Conservation (phyloP, 2,329 filamentous ascomycete genomes). For the Phoma sp. region DNA sequence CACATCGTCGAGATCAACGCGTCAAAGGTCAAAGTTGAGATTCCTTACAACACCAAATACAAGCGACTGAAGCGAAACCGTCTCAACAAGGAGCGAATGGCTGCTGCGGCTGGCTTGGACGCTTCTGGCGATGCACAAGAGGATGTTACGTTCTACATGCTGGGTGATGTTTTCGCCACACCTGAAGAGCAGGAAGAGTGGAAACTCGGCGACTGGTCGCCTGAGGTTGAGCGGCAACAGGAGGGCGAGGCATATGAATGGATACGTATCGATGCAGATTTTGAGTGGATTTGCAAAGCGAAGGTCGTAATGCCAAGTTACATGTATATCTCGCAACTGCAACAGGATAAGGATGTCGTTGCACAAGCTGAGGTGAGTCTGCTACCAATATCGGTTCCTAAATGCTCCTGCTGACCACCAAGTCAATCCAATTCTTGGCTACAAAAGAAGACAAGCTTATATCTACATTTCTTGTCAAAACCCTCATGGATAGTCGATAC, state of each 20-base stretch:
- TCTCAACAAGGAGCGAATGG: slow-evolving; percentile 77
- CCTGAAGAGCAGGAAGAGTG: slow-evolving; percentile 83
- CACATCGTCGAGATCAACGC: slow-evolving; percentile 97
- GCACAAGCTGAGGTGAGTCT: slow-evolving; percentile 65
- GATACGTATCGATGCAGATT: slow-evolving; percentile 97
- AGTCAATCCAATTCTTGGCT: slow-evolving; percentile 76
- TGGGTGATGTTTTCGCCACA: slow-evolving; percentile 87
- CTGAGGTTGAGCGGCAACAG: slow-evolving; percentile 88
- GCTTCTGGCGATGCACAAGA: slow-evolving; percentile 68
- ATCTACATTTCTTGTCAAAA: slow-evolving; percentile 87
- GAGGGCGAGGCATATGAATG: slow-evolving; percentile 97
- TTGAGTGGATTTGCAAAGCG: slow-evolving; percentile 94
- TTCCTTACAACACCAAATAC: slow-evolving; percentile 99
- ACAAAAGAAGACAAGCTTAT: slow-evolving; percentile 73
- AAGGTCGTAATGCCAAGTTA: slow-evolving; percentile 82
- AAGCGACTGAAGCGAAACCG: slow-evolving; percentile 92
- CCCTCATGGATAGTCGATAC: slow-evolving; percentile 88
- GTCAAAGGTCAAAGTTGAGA: slow-evolving; percentile 82
- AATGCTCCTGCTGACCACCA: slow-evolving; percentile 6
- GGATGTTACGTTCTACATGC: slow-evolving; percentile 84
- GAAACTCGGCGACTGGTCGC: slow-evolving; percentile 86
- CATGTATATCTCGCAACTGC: slow-evolving; percentile 97
- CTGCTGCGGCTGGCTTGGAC: slow-evolving; percentile 68
- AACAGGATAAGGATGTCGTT: slow-evolving; percentile 95
- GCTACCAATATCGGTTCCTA: slow-evolving; percentile 16